phyloP scores from a whole-genome alignment of 768 basidiomycete genomes.

The Leccinum boreale region DNA sequence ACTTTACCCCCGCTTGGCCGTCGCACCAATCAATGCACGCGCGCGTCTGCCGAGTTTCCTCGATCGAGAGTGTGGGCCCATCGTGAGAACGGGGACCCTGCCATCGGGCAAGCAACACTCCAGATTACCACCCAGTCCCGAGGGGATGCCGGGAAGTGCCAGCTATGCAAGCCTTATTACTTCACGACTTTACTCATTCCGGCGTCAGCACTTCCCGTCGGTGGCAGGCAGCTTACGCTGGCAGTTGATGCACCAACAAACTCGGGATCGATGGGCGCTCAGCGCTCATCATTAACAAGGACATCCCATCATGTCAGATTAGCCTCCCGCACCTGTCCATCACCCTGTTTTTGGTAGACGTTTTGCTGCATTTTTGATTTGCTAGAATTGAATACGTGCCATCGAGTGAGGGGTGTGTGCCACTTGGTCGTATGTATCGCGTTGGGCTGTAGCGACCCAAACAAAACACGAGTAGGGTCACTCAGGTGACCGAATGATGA shows the following conservation, averaged over 20 bases:
- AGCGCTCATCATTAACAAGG: slow-evolving; percentile 8
- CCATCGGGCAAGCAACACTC: slow-evolving; percentile 3
- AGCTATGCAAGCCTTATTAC: slow-evolving; percentile 21
- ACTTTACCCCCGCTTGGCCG: slow-evolving; percentile 12
- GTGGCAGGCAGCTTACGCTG: slow-evolving; percentile 18
- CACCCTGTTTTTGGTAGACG: slow-evolving; percentile 12
- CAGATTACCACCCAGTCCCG: slow-evolving; percentile 8
- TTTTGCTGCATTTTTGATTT: slow-evolving; percentile 10
- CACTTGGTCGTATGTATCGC: background rate
- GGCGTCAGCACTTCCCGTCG: slow-evolving; percentile 12
- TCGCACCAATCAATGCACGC: background rate
- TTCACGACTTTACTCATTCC: slow-evolving; percentile 14
- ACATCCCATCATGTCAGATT: slow-evolving; percentile 18
- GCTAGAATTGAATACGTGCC: slow-evolving; percentile 2
- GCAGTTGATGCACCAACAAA: slow-evolving; percentile 26
- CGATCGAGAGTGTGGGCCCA: background rate
- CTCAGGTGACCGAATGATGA: background rate
- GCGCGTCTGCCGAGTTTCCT: slow-evolving; percentile 1
- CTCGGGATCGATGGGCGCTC: slow-evolving; percentile 12
- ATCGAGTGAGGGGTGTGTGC: slow-evolving; percentile 10
- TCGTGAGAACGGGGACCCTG: slow-evolving; percentile 11
- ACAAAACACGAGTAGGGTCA: background rate
- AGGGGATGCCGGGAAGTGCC: slow-evolving; percentile 20
- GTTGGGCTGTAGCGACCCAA: background rate
- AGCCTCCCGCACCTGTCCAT: slow-evolving; percentile 15